phyloP scores from a whole-genome alignment of 768 basidiomycete species.

The Boletus patriciae region DNA sequence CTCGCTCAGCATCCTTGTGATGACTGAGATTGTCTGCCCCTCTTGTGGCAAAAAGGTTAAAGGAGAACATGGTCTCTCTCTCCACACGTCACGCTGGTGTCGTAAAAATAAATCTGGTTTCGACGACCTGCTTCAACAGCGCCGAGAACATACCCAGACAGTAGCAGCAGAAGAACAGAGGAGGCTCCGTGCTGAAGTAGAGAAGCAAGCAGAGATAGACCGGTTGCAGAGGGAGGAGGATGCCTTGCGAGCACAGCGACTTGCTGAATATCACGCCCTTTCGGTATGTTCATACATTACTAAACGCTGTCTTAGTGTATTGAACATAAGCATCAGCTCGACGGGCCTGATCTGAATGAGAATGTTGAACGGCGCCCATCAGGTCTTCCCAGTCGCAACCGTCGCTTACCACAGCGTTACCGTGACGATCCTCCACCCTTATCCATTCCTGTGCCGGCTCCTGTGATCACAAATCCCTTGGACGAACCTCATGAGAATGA shows the following conservation, averaged over 20 bases:
- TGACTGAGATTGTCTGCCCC: not conserved
- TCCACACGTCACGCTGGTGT: not conserved
- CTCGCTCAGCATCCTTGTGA: too few species aligned
- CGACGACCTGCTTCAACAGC: not conserved
- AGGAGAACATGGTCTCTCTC: not conserved
- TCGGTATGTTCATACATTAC: too few species aligned
- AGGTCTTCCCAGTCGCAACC: not conserved
- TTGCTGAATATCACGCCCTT: not conserved
- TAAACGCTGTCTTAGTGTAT: too few species aligned
- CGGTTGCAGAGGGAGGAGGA: not conserved
- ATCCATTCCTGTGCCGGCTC: not conserved
- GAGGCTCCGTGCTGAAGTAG: not conserved
- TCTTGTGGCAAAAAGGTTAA: not conserved
- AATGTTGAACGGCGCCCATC: not conserved
- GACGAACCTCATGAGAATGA: too few species aligned
- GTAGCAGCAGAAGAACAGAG: not conserved
- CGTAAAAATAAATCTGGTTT: not conserved
- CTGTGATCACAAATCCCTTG: too few species aligned
- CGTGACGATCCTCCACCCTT: not conserved
- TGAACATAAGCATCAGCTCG: not conserved
- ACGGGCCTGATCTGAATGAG: not conserved
- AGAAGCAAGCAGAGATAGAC: not conserved
- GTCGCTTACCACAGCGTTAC: not conserved
- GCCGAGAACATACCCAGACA: not conserved
- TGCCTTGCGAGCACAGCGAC: not conserved